Percentiles rank a stretch among this genome's conserved stretches.
Evolutionary conservation across 2,329 filamentous ascomycete species (phyloP).

Genomic region (Trichoderma afroharzianum): DNA sequence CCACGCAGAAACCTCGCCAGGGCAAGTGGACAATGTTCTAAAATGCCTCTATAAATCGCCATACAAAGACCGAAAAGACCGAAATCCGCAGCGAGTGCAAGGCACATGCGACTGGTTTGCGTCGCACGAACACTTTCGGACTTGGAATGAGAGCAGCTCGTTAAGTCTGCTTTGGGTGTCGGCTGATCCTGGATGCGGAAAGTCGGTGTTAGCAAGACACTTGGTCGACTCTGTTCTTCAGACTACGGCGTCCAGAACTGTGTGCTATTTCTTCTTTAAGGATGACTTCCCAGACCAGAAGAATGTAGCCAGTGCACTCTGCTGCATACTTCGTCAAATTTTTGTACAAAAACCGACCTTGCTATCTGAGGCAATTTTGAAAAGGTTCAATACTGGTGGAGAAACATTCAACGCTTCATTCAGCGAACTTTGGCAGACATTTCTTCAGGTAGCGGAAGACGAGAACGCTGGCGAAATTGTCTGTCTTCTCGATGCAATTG

Average conservation of each 20-base stretch:
- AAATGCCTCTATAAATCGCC: constrained; percentile 10
- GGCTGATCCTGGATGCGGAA: constrained; percentile 43
- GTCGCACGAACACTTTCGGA: not conserved
- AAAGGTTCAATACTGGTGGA: not conserved
- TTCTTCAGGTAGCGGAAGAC: not conserved
- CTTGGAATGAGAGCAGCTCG: not conserved
- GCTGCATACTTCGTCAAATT: not conserved
- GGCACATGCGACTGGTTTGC: not conserved
- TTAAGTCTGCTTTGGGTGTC: constrained; percentile 28
- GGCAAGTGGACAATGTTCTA: not conserved
- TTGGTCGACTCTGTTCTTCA: constrained; percentile 32
- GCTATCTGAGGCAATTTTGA: not conserved
- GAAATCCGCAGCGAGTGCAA: not conserved
- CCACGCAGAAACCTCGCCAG: not conserved
- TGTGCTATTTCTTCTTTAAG: not conserved
- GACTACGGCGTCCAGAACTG: constrained; percentile 19
- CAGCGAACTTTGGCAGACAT: not conserved
- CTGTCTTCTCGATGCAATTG: not conserved
- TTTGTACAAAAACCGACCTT: not conserved
- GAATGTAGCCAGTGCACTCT: not conserved
- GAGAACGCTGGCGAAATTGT: not conserved
- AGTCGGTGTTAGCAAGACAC: constrained; percentile 39
- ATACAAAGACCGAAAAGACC: constrained; percentile 18
- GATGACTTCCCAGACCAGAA: not conserved
- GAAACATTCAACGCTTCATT: not conserved